Base-by-base conservation (phyloP, 148 eudicot genomes). In the Persicaria maculosa region DNA sequence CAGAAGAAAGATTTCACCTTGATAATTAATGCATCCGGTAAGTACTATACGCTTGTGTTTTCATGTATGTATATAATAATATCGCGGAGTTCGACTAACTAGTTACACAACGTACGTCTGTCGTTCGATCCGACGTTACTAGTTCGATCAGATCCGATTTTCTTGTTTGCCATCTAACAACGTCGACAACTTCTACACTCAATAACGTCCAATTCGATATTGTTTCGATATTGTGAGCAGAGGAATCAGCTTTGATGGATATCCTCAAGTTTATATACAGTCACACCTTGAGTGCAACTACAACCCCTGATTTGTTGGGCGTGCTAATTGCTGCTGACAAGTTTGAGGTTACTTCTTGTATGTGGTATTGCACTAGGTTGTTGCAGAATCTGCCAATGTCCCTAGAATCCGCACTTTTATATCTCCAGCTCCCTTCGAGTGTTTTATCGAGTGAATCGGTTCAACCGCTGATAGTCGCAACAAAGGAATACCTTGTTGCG, bases 271-370 rank as follows among this genome's bases (percentile, higher is more conserved):
- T 88, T 47, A 88, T 90, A 91, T 90, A 88, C 81, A 86, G 88
- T 83, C 82, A 82, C 75, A 79, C 84, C 74, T 75, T 88, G 50
- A 77, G 80, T 40, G 83, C 86, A 70, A 82, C 81, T 71, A 80
- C 88, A 22, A 87, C 88, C 65, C 77, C 87, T 48, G 90, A 86
- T 43, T 78, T 90, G 81, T 83, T 90, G 69, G 94, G 84, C 75
- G 87, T 90, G 69, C 53, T 88, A 78, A 86, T 88, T 91, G 89
- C 94, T 58, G 94, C 94, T 0, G 94, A 90, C 80, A 90, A 90
- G 71, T 90, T 86, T 81, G 94, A 90, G 84, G 94, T 90, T 68
- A 91, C 85, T 78, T 90, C 91, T 14, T 88, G 94, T 74, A 88
- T 88, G 91, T 78, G 91, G 77, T 80, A 83, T 72, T 90, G 94